A percentile compares a stretch with the other conserved stretches of the same genome.
phyloP scores from a whole-genome alignment of 345 rosid genomes.

The Boechera stricta region DNA sequence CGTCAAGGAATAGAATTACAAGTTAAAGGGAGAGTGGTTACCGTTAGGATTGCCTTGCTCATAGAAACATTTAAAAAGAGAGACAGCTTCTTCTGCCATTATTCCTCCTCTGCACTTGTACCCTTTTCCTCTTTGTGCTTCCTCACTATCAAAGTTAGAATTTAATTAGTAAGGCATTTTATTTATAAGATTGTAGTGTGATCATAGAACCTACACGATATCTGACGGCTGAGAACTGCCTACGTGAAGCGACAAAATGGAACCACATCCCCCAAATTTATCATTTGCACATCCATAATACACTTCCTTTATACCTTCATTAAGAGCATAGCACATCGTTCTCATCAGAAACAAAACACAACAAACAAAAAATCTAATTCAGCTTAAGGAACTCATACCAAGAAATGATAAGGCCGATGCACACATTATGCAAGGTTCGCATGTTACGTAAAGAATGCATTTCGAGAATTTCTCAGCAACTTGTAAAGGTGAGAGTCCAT shows the following conservation, averaged over 20 bases:
- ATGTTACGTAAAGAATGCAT: conserved; percentile 77
- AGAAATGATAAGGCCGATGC: conserved; percentile 82
- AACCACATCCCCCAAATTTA: conserved; percentile 93
- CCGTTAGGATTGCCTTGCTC: conserved; percentile 94
- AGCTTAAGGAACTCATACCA: conserved; percentile 48
- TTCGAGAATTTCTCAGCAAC: conserved; percentile 67
- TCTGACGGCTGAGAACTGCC: conserved; percentile 44
- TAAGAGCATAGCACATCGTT: background rate
- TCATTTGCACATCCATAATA: conserved; percentile 82
- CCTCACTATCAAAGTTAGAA: conserved; percentile 40
- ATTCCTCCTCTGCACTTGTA: conserved; percentile 71
- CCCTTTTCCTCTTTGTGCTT: conserved; percentile 47
- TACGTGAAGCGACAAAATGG: conserved; percentile 64
- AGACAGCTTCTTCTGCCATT: conserved; percentile 74
- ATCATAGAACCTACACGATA: conserved; percentile 40
- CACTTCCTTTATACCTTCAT: conserved; percentile 67
- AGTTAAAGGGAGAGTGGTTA: conserved; percentile 35
- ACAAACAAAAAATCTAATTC: background rate
- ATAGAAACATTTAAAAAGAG: conserved; percentile 72
- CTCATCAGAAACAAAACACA: background rate
- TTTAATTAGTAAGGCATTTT: background rate
- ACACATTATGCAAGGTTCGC: conserved; percentile 97
- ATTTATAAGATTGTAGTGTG: background rate
- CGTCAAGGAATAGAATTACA: too few species aligned
- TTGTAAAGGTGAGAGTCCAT: conserved; percentile 57